Evolutionary conservation across 2,329 filamentous ascomycete genomes (phyloP), one percentile per base, ranked within the genome.

Genomic region (Xylaria sp.): DNA sequence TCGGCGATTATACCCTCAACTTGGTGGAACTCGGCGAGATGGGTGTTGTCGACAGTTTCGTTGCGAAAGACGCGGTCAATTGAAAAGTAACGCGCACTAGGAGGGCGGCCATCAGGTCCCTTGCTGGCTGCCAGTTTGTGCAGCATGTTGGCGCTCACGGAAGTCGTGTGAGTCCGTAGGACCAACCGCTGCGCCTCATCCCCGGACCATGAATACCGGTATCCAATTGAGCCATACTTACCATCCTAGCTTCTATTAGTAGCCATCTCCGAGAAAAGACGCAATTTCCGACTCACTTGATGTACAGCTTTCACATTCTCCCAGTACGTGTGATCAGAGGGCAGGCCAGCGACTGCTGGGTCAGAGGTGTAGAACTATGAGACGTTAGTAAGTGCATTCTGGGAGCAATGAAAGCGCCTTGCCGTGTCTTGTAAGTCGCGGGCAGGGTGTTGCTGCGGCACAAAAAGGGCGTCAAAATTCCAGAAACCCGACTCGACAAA

Each of bases 1-100:
- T 99, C 96, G 32, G 96, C 96, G 82, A 99, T 98, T 62, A 99
- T 96, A 81, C 96, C 96, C 82, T 99, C 96, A 39, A 99, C 93
- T 80, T 99, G 96, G 83, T 98, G 96, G 86, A 99, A 99, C 81
- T 99, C 96, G 45, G 94, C 94, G 76, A 99, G 82, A 85, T 99
- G 96, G 78, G 48, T 52, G 9, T 52, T 52, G 48, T 99, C 96
- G 66, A 99, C 94, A 3, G 93, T 93, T 83, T 99, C 96, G 81
- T 99, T 99, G 73, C 73, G 90, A 90, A 99, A 99, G 69, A 99
- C 96, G 62, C 96, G 90, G 82, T 99, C 96, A 79, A 99, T 98
- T 70, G 93, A 97, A 85, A 99, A 99, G 85, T 97, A 98, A 70
- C 94, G 90, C 18, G 93, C 94, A 52, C 88, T 86, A 12, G 86